Evolutionary conservation across 2,329 filamentous ascomycete genomes (phyloP).

Genomic region (Pleomassaria siparia): DNA sequence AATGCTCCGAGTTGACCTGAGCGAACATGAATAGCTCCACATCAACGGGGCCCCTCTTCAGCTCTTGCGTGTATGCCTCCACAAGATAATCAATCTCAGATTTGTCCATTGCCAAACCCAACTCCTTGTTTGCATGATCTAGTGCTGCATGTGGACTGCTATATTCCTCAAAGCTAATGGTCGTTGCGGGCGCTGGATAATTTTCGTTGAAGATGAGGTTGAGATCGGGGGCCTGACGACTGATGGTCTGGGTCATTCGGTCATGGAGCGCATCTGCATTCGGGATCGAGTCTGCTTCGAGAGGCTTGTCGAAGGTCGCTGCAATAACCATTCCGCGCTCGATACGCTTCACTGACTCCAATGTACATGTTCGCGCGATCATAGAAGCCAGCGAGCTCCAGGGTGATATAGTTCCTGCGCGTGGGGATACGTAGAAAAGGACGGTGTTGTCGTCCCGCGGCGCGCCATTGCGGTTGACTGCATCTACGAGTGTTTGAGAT

Average conservation of each 20-base stretch:
- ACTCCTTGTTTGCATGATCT: conserved; percentile 77
- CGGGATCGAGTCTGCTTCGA: conserved; percentile 54
- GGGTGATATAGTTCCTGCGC: conserved; percentile 81
- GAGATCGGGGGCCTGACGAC: conserved; percentile 66
- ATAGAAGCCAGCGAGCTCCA: conserved; percentile 97
- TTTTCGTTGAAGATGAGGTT: conserved; percentile 77
- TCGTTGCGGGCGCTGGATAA: conserved; percentile 65
- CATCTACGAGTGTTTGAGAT: conserved; percentile 49
- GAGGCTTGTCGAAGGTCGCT: conserved; percentile 58
- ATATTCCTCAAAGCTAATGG: conserved; percentile 69
- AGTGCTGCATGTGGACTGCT: conserved; percentile 70
- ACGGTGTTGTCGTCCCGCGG: conserved; percentile 54
- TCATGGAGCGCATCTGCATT: conserved; percentile 79
- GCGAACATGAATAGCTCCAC: conserved; percentile 99
- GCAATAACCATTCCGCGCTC: conserved; percentile 83
- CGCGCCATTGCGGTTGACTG: conserved; percentile 51
- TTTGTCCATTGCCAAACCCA: conserved; percentile 83
- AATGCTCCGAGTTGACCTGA: conserved; percentile 98
- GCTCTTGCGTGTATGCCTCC: conserved; percentile 70
- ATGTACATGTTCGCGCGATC: conserved; percentile 87
- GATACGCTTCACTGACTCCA: conserved; percentile 74
- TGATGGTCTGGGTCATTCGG: conserved; percentile 90
- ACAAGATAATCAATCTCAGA: conserved; percentile 93
- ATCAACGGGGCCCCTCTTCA: conserved; percentile 73
- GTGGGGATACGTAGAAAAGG: conserved; percentile 74